Percentiles rank a stretch among this genome's conserved stretches.
Evolutionary conservation across 1,139 yeast genomes (phyloP).

Genomic region (Williopsis jadinii): DNA sequence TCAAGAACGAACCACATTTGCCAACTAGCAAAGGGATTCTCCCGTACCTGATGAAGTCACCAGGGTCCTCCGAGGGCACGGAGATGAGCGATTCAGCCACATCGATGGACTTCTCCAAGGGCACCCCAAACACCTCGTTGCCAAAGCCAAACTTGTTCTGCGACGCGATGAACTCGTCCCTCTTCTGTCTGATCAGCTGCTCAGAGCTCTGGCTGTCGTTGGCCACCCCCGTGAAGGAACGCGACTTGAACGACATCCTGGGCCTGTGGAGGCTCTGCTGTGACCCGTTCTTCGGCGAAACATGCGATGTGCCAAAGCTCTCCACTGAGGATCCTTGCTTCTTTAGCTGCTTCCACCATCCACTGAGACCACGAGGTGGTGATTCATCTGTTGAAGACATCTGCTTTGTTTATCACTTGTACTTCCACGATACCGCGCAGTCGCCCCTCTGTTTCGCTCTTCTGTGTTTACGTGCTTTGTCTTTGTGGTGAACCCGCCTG

Average conservation of each 20-base stretch:
- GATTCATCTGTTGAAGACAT: slow-evolving; percentile 19
- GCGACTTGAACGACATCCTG: slow-evolving; percentile 40
- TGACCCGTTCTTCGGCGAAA: slow-evolving; percentile 12
- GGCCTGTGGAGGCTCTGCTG: slow-evolving; percentile 29
- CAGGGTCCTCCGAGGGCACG: slow-evolving; percentile 44
- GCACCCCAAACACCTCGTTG: slow-evolving; percentile 73
- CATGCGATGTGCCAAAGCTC: slow-evolving; percentile 13
- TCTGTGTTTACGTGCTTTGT: neutral
- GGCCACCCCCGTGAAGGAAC: slow-evolving; percentile 44
- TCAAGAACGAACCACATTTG: slow-evolving; percentile 82
- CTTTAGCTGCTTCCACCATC: slow-evolving; percentile 23
- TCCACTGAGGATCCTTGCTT: slow-evolving; percentile 18
- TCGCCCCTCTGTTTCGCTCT: neutral
- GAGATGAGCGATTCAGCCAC: slow-evolving; percentile 74
- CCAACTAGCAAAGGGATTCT: slow-evolving; percentile 88
- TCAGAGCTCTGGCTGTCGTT: slow-evolving; percentile 21
- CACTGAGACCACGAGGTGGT: slow-evolving; percentile 18
- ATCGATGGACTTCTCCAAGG: slow-evolving; percentile 60
- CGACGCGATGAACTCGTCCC: slow-evolving; percentile 43
- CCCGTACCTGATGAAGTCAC: slow-evolving; percentile 65
- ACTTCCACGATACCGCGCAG: neutral
- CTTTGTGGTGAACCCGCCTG: neutral
- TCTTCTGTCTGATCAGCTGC: slow-evolving; percentile 39
- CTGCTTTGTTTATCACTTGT: neutral
- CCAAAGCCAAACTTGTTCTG: slow-evolving; percentile 26